These are phyloP conservation scores for Ogataea nonfermentans DNA, from an alignment of 805 yeast species.

Conservation along the genomic window DNA sequence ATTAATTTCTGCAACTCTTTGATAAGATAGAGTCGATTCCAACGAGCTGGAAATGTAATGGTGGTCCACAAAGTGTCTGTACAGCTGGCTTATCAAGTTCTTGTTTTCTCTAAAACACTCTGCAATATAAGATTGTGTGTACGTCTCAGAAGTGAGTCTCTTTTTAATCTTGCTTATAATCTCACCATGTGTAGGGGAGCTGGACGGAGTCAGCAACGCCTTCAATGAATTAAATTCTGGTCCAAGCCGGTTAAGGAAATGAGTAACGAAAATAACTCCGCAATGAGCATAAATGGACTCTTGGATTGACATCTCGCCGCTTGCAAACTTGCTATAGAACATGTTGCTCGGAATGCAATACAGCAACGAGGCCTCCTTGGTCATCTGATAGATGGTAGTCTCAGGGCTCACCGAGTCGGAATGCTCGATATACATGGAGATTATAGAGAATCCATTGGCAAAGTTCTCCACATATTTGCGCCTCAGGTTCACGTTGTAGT, in stretches of 20 bases:
- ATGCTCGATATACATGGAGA: slow-evolving; percentile 81
- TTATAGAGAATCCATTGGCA: slow-evolving; percentile 80
- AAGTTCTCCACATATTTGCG: slow-evolving; percentile 95
- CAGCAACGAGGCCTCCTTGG: slow-evolving; percentile 89
- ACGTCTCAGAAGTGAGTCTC: slow-evolving; percentile 89
- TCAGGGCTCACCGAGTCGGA: slow-evolving; percentile 54
- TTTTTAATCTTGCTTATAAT: slow-evolving; percentile 77
- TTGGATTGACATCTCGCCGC: slow-evolving; percentile 82
- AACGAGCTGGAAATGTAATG: slow-evolving; percentile 75
- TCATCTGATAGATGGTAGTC: slow-evolving; percentile 80
- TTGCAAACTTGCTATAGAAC: slow-evolving; percentile 70
- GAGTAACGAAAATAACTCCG: slow-evolving; percentile 88
- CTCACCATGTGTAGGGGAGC: slow-evolving; percentile 67
- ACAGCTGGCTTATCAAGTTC: slow-evolving; percentile 74
- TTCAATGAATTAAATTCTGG: slow-evolving; percentile 77
- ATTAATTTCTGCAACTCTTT: slow-evolving; percentile 74
- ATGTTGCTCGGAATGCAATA: slow-evolving; percentile 87
- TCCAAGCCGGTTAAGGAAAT: slow-evolving; percentile 91
- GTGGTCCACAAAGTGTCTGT: slow-evolving; percentile 85
- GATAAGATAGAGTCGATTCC: slow-evolving; percentile 81
- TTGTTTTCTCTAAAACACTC: slow-evolving; percentile 71
- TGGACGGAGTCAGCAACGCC: slow-evolving; percentile 58
- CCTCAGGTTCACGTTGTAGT: slow-evolving; percentile 79
- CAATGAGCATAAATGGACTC: slow-evolving; percentile 94
- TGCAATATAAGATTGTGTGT: slow-evolving; percentile 77